Evolutionary conservation across 129 eudicot species (phyloP), one percentile per base, ranked within the genome.

Genomic region (Scalesia atractyloides): DNA sequence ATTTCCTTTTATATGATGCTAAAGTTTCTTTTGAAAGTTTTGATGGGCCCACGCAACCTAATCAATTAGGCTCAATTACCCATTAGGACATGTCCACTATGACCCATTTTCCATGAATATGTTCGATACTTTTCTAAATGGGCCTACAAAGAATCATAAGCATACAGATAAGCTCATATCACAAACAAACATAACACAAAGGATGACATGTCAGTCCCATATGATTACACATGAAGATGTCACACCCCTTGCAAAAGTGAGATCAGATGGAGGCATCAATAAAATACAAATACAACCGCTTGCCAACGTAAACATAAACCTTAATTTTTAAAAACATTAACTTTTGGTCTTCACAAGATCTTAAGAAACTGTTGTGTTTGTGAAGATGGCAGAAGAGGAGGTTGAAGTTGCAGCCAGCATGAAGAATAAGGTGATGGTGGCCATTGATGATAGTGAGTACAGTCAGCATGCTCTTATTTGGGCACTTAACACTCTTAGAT

Each of bases 401-500:
- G 56, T 72, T 50, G 61, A 26, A 19, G 62, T 36, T 61, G 36
- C 30, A 46, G 52, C 47, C 37, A 24, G 22, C 41, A 65, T 64
- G 61, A 69, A 30, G 66, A 80, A 48, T 24, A 80, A 73, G 74
- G 78, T 80, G 77, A 84, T 84, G 88, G 85, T 84, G 80, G 84
- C 80, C 10, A 83, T 83, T 41, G 87, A 83, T 11, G 82, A 83
- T 62, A 75, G 79, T 36, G 79, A 76, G 52, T 44, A 33, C 24
- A 72, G 87, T 68, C 64, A 68, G 17, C 41, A 80, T 33, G 84
- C 87, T 7, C 79, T 83, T 46, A 36, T 8, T 15, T 83, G 87
- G 84, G 77, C 64, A 7, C 82, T 83, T 48, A 24, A 83, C 18
- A 75, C 66, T 24, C 76, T 80, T 34, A 65, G 39, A 9, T 79